Conservation (phyloP, 306 rosid genomes). For the Dryas alaskensis region DNA sequence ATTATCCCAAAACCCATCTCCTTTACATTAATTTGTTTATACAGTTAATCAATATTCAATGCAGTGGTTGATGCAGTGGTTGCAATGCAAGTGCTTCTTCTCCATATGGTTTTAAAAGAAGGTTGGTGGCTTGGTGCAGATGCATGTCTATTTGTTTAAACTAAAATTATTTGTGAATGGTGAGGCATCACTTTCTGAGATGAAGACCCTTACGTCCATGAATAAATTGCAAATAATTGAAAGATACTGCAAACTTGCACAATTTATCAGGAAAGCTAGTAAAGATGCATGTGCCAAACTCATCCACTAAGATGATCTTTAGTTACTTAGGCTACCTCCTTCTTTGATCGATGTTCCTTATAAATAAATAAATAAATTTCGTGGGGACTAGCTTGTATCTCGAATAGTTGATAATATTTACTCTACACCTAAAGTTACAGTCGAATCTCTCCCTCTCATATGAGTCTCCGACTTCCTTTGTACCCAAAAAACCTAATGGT, state of each 20-base stretch:
- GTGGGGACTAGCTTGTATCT: no score
- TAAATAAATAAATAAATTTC: no score
- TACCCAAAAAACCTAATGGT: neutral
- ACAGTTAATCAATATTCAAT: neutral
- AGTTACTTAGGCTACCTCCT: neutral
- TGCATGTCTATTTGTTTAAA: neutral
- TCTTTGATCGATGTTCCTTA: neutral
- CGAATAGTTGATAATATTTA: no score
- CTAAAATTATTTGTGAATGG: neutral
- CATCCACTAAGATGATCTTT: neutral
- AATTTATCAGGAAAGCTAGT: neutral
- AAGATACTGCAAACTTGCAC: no score
- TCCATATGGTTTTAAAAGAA: neutral
- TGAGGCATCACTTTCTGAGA: neutral
- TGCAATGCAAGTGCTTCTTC: neutral
- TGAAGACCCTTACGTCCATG: no score
- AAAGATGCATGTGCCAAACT: neutral
- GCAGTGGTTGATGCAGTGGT: neutral
- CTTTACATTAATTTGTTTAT: no score
- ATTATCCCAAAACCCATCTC: neutral
- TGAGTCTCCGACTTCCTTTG: no score
- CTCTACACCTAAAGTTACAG: no score
- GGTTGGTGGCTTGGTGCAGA: neutral
- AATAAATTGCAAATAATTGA: no score
- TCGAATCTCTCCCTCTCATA: no score